A percentile compares a stretch with the other conserved stretches of the same genome.
These are phyloP conservation scores for Blumeriella jaapii DNA, from an alignment of 2,329 filamentous ascomycete genomes.

Conservation along the genomic window DNA sequence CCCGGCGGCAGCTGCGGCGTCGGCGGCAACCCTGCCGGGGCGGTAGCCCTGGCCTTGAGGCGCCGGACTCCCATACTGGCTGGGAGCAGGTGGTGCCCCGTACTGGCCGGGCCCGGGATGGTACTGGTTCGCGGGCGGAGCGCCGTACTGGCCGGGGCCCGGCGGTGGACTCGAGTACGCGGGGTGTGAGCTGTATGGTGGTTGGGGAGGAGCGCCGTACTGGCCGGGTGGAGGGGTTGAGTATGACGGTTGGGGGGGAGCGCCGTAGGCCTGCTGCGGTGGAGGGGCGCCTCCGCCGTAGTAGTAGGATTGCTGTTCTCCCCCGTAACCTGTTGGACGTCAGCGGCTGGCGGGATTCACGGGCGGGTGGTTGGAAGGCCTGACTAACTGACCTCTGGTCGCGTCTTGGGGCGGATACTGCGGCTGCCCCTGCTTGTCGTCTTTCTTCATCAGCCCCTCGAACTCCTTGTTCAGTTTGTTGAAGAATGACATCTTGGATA, in stretches of 20 bases:
- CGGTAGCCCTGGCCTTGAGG: slow-evolving; percentile 10
- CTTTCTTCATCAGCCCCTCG: slow-evolving; percentile 37
- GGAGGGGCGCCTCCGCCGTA: slow-evolving; percentile 8
- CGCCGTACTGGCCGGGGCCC: slow-evolving; percentile 5
- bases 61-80: slow-evolving; percentile 21
- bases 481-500: slow-evolving; percentile 34
- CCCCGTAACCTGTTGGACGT: slow-evolving; percentile 1
- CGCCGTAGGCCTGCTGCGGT: slow-evolving; percentile 7
- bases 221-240: too few species aligned
- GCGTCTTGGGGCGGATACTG: slow-evolving; percentile 9
- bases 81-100: slow-evolving; percentile 15
- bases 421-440: slow-evolving; percentile 31
- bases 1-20: slow-evolving; percentile 43
- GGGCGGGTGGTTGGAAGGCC: too few species aligned
- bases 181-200: slow-evolving; percentile 3
- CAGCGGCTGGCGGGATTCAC: slow-evolving; percentile 2
- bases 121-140: slow-evolving; percentile 17
- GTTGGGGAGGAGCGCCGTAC: slow-evolving; percentile 6
- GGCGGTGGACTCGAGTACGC: slow-evolving; percentile 8
- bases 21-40: slow-evolving; percentile 15
- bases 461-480: slow-evolving; percentile 34
- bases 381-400: slow-evolving; percentile 8
- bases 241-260: too few species aligned
- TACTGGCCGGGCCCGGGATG: slow-evolving; percentile 7
- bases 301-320: slow-evolving; percentile 11